These are phyloP conservation scores for Alternaria brassicae DNA, from an alignment of 2,329 filamentous ascomycete genomes.

Conservation along the genomic window DNA sequence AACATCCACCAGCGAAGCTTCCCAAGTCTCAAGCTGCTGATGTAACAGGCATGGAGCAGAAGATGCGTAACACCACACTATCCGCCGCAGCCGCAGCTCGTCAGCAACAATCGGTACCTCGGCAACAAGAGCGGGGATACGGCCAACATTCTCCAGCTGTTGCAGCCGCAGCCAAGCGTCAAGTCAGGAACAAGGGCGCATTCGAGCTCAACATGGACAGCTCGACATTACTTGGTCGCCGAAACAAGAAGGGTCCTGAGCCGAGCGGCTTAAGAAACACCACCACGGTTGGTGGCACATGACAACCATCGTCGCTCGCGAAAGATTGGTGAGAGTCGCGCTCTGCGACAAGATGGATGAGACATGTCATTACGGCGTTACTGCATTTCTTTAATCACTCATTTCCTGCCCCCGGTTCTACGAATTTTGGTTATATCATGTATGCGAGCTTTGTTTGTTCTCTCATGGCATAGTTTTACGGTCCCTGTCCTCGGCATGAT, in stretches of 20 bases:
- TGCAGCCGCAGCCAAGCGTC: constrained; percentile 81
- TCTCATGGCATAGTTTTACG: constrained; percentile 24
- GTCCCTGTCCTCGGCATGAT: constrained; percentile 6
- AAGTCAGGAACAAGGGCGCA: constrained; percentile 78
- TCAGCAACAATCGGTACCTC: constrained; percentile 54
- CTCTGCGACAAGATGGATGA: constrained; percentile 13
- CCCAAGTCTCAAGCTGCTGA: constrained; percentile 68
- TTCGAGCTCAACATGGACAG: constrained; percentile 95
- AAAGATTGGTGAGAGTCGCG: constrained; percentile 40
- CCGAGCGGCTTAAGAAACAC: constrained; percentile 57
- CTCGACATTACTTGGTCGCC: constrained; percentile 82
- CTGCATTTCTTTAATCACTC: constrained; percentile 21
- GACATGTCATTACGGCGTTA: constrained; percentile 29
- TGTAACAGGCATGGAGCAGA: constrained; percentile 81
- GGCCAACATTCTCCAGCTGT: constrained; percentile 88
- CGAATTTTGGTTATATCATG: constrained; percentile 14
- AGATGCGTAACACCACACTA: constrained; percentile 84
- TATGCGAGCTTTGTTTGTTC: constrained; percentile 11
- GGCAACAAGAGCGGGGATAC: constrained; percentile 71
- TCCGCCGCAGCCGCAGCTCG: constrained; percentile 69
- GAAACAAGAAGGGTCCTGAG: constrained; percentile 58
- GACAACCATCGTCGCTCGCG: constrained; percentile 38
- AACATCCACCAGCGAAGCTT: constrained; percentile 68
- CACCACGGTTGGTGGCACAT: constrained; percentile 45
- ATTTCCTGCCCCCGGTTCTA: constrained; percentile 4